These are phyloP conservation scores for Ganoderma boninense DNA, from an alignment of 1,284 basidiomycete species.

Conservation along the genomic window DNA sequence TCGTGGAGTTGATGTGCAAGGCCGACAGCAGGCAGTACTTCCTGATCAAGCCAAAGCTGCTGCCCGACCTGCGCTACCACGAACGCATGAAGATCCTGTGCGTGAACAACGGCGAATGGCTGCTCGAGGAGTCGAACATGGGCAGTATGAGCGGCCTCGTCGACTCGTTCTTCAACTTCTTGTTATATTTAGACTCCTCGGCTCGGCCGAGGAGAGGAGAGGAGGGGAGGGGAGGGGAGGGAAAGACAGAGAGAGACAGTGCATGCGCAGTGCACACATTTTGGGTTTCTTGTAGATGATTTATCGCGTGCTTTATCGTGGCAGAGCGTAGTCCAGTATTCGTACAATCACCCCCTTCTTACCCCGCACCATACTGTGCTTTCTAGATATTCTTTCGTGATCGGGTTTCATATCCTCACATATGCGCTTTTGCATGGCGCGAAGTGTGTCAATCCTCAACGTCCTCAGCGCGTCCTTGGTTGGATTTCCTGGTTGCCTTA, in stretches of 20 bases:
- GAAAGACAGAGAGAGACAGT: background rate
- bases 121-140: constrained; percentile 60
- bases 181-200: background rate
- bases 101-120: constrained; percentile 95
- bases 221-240: no score
- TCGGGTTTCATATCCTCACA: background rate
- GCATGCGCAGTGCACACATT: background rate
- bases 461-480: no score
- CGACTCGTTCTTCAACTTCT: constrained; percentile 51
- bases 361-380: constrained; percentile 9
- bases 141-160: constrained; percentile 82
- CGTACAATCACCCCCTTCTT: constrained; percentile 1
- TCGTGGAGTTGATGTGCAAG: constrained; percentile 94
- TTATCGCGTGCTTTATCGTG: background rate
- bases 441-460: no score
- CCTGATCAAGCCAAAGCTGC: constrained; percentile 97
- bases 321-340: background rate
- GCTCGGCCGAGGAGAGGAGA: background rate
- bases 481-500: no score
- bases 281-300: background rate
- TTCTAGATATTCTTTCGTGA: background rate
- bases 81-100: constrained; percentile 93
- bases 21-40: constrained; percentile 94
- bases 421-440: no score
- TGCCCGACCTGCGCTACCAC: constrained; percentile 90